A percentile compares a stretch with the other conserved stretches of the same genome.
These are phyloP conservation scores for Candida broadrunensis DNA, from an alignment of 805 yeast species.

Conservation along the genomic window DNA sequence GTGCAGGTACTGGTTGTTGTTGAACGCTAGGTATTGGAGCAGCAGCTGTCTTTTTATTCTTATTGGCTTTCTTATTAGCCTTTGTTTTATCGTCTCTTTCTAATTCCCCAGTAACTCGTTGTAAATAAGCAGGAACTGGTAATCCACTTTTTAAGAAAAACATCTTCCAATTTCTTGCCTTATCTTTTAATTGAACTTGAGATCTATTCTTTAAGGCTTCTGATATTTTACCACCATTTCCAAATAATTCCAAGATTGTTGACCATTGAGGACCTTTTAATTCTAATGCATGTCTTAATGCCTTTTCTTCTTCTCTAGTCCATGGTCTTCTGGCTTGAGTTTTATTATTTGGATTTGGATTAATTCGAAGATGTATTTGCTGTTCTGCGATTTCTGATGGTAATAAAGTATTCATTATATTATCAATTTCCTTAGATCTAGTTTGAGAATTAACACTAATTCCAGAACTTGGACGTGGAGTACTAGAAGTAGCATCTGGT, in stretches of 20 bases:
- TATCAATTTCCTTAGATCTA: slow-evolving; percentile 18
- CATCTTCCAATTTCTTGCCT: slow-evolving; percentile 95
- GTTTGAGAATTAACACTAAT: slow-evolving; percentile 2
- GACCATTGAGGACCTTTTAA: slow-evolving; percentile 93
- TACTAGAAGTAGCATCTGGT: not conserved
- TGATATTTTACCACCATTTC: slow-evolving; percentile 85
- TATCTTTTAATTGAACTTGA: slow-evolving; percentile 91
- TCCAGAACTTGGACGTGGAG: not conserved
- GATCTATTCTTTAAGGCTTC: slow-evolving; percentile 85
- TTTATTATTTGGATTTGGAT: slow-evolving; percentile 24
- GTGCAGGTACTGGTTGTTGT: slow-evolving; percentile 1
- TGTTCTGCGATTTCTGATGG: slow-evolving; percentile 45
- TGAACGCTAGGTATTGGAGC: slow-evolving; percentile 33
- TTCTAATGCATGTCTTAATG: slow-evolving; percentile 76
- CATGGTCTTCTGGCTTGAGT: slow-evolving; percentile 60
- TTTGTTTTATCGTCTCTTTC: slow-evolving; percentile 51
- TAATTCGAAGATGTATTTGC: slow-evolving; percentile 38
- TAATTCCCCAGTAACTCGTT: slow-evolving; percentile 83
- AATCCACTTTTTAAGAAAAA: slow-evolving; percentile 71
- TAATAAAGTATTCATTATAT: slow-evolving; percentile 29
- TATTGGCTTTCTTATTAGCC: slow-evolving; percentile 23
- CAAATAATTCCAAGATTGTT: slow-evolving; percentile 82
- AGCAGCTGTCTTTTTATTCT: slow-evolving; percentile 36
- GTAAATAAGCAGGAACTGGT: slow-evolving; percentile 76
- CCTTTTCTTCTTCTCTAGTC: slow-evolving; percentile 86